These are phyloP conservation scores for Xylariales sp. DNA, from an alignment of 2,329 filamentous ascomycete species.

Conservation along the genomic window DNA sequence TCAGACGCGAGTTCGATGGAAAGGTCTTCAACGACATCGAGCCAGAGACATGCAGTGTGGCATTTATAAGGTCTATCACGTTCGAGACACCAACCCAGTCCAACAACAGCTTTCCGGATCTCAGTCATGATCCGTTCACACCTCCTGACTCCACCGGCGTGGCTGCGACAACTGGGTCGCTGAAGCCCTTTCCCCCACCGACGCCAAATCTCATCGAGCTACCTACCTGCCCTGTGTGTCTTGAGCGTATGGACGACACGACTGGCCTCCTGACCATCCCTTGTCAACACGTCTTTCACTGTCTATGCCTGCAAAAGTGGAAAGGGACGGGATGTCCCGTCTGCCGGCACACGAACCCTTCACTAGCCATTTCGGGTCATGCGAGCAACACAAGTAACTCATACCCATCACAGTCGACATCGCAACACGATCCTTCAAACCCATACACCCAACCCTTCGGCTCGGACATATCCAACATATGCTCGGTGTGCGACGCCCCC, in stretches of 20 bases:
- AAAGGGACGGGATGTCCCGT: conserved; percentile 90
- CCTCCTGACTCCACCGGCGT: conserved; percentile 37
- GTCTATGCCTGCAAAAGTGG: conserved; percentile 94
- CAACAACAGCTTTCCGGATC: conserved; percentile 50
- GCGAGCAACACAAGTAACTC: conserved; percentile 11
- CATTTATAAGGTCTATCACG: conserved; percentile 88
- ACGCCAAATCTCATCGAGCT: conserved; percentile 86
- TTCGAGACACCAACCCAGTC: conserved; percentile 61
- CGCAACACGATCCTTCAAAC: conserved; percentile 40
- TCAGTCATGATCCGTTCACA: conserved; percentile 61
- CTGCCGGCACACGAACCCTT: conserved; percentile 74
- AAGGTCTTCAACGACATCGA: conserved; percentile 90
- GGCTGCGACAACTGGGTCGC: conserved; percentile 33
- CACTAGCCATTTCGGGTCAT: conserved; percentile 13
- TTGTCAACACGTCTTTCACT: conserved; percentile 97
- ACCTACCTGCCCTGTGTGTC: conserved; percentile 91
- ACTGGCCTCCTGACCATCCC: conserved; percentile 92
- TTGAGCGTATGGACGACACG: conserved; percentile 98
- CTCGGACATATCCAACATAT: conserved; percentile 62
- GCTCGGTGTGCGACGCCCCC: conserved; percentile 72
- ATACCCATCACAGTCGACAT: conserved; percentile 11
- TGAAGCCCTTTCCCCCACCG: conserved; percentile 58
- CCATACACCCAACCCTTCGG: conserved; percentile 54
- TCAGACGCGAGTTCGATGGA: conserved; percentile 85
- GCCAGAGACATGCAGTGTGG: conserved; percentile 92